Percentiles rank a stretch among this genome's conserved stretches.
These are phyloP conservation scores for Talaromyces borbonicus DNA, from an alignment of 495 filamentous ascomycete genomes.

Conservation along the genomic window DNA sequence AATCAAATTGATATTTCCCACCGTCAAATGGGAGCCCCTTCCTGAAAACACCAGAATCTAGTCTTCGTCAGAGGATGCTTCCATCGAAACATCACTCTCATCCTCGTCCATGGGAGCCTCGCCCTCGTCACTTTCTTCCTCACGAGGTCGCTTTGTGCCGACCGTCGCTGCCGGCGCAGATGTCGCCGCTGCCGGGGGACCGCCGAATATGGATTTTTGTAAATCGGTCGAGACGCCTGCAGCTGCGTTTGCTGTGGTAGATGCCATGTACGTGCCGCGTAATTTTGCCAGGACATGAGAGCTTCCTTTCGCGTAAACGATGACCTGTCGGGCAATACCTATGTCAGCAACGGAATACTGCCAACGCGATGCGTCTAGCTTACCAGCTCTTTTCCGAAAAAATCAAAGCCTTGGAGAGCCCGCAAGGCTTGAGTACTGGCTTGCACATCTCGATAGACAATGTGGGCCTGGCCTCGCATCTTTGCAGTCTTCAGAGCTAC, in stretches of 20 bases:
- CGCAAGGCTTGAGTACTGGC: constrained; percentile 84
- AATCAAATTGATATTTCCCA: neutral
- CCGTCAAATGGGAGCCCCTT: neutral
- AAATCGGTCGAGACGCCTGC: constrained; percentile 59
- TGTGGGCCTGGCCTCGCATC: constrained; percentile 91
- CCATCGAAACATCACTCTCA: constrained; percentile 43
- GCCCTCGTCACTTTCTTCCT: constrained; percentile 59
- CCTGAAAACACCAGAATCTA: constrained; percentile 12
- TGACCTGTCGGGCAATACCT: constrained; percentile 51
- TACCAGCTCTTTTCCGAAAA: constrained; percentile 84
- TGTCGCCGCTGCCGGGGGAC: constrained; percentile 41
- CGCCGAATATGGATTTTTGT: constrained; percentile 74
- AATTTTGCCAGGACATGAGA: constrained; percentile 81
- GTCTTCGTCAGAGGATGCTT: constrained; percentile 45
- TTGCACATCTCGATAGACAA: constrained; percentile 82
- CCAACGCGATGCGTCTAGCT: neutral
- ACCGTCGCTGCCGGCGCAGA: constrained; percentile 29
- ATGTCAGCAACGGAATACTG: neutral
- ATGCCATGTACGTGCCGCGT: constrained; percentile 74
- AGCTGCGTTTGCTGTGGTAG: constrained; percentile 39
- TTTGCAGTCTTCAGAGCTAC: constrained; percentile 77
- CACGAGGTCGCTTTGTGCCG: constrained; percentile 57
- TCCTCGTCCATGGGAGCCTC: constrained; percentile 69
- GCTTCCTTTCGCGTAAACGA: constrained; percentile 78
- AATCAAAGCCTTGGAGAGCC: constrained; percentile 73